Base-by-base conservation (phyloP, 2,329 filamentous ascomycete species). In the Aspergillus transmontanensis region DNA sequence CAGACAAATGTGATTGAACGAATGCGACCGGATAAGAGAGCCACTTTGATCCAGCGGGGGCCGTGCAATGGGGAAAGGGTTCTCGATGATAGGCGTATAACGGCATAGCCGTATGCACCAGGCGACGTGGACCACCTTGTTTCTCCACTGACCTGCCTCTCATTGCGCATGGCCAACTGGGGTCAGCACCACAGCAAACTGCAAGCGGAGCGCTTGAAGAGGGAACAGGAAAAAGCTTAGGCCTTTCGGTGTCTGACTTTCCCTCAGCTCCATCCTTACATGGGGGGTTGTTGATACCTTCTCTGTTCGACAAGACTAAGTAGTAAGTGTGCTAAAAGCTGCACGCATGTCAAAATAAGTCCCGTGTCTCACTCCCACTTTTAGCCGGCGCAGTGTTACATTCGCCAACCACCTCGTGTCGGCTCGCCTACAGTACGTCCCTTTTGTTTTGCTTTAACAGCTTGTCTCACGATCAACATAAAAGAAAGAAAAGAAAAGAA, bases 1-100 rank as follows among this genome's bases (percentile, higher is more conserved):
- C 50, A 60, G 65, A 67, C 66, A 68, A 61, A 61, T 61, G 51
- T 67, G 68, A 69, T 69, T 69, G 68, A 67, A 60, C 55, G 66
- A 67, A 58, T 12, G 54, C 32, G 41, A 48, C 46, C 30, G 58
- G 57, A 59, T 55, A 46, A 60, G 61, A 60, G 62, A 57, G 46
- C 59, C 57, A 62, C 55, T 46, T 51, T 63, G 61, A 67, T 64
- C 62, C 45, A 55, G 63, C 66, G 63, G 68, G 65, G 59, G 59
- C 63, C 48, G 48, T 32, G 28, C 19, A 56, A 61, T 59, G 67
- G 64, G 62, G 63, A 65, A 62, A 58, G 14, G 21, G 45, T 28
- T 46, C 30, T 46, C 23, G 21, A 32, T 64, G 59, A 64, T 64
- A 62, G 62, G 58, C 28, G 45, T 32, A 41, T 19, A 34, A 45